phyloP scores from a whole-genome alignment of 208 protist species.

The Leptomonas pyrrhocoris region DNA sequence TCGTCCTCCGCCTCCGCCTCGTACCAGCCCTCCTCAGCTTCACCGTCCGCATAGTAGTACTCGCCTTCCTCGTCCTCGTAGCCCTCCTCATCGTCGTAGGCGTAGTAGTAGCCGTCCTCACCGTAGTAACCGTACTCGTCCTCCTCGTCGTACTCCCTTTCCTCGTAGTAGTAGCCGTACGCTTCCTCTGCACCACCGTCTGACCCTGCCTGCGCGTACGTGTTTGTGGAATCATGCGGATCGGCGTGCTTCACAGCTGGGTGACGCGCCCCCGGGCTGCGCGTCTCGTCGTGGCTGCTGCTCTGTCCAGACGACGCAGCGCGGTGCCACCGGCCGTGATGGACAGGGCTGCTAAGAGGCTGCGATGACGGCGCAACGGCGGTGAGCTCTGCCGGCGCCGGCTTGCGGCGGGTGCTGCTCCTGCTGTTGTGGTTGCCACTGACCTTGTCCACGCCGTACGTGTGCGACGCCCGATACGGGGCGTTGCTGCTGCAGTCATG shows the following conservation, averaged over 20 bases:
- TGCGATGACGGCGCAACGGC: not conserved
- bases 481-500: slow-evolving; percentile 2
- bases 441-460: not conserved
- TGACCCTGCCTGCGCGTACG: not conserved
- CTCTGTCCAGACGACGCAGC: not conserved
- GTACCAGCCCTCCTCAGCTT: slow-evolving; percentile 28
- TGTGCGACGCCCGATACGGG: not conserved
- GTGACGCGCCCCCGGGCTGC: not conserved
- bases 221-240: not conserved
- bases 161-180: slow-evolving; percentile 2
- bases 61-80: slow-evolving; percentile 31
- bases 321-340: not conserved
- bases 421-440: not conserved
- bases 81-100: slow-evolving; percentile 36
- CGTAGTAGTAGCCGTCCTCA: slow-evolving; percentile 36
- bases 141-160: slow-evolving; percentile 31
- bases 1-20: slow-evolving; percentile 18
- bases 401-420: not conserved
- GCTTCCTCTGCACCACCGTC: not conserved
- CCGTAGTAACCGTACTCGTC: slow-evolving; percentile 44
- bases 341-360: not conserved
- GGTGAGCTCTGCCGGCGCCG: slow-evolving; percentile 2
- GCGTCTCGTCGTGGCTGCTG: not conserved
- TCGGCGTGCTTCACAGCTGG: not conserved
- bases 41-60: slow-evolving; percentile 14